These are phyloP conservation scores for Penicillium sp. DNA, from an alignment of 2,329 filamentous ascomycete species.

Conservation along the genomic window DNA sequence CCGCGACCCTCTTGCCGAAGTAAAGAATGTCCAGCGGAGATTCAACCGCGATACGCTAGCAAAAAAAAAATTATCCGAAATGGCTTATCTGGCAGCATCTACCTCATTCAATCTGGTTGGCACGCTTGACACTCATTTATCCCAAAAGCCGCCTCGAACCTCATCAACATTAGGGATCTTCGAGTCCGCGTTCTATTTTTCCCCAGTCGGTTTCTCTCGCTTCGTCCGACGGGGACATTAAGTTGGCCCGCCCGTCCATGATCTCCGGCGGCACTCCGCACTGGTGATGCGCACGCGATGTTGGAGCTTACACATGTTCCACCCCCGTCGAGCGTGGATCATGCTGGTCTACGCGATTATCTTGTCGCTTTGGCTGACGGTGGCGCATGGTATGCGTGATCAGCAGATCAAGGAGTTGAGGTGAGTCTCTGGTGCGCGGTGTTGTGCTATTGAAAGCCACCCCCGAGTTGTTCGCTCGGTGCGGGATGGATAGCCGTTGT, in stretches of 20 bases:
- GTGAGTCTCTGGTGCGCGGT: constrained; percentile 14
- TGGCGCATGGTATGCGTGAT: constrained; percentile 32
- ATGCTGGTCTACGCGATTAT: constrained; percentile 29
- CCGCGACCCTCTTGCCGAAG: no score
- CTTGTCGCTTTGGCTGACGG: constrained; percentile 31
- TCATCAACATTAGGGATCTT: no score
- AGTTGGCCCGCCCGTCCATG: constrained; percentile 20
- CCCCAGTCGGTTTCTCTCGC: constrained; percentile 4
- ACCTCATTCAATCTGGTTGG: neutral
- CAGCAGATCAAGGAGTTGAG: constrained; percentile 33
- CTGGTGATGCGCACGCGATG: constrained; percentile 39
- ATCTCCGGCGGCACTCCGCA: constrained; percentile 17
- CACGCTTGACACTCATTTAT: no score
- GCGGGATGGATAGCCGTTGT: neutral
- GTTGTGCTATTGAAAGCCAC: neutral
- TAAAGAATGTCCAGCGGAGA: no score
- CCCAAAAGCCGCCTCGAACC: neutral
- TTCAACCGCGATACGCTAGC: constrained; percentile 5
- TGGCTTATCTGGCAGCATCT: constrained; percentile 30
- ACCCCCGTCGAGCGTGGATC: constrained; percentile 28
- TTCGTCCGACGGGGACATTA: constrained; percentile 32
- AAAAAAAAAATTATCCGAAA: constrained; percentile 14
- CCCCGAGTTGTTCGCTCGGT: no score
- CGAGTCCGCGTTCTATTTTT: no score
- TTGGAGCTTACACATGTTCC: constrained; percentile 33